Evolutionary conservation across 2,329 filamentous ascomycete species (phyloP), one percentile per base, ranked within the genome.

Genomic region (Tolypocladium inflatum): DNA sequence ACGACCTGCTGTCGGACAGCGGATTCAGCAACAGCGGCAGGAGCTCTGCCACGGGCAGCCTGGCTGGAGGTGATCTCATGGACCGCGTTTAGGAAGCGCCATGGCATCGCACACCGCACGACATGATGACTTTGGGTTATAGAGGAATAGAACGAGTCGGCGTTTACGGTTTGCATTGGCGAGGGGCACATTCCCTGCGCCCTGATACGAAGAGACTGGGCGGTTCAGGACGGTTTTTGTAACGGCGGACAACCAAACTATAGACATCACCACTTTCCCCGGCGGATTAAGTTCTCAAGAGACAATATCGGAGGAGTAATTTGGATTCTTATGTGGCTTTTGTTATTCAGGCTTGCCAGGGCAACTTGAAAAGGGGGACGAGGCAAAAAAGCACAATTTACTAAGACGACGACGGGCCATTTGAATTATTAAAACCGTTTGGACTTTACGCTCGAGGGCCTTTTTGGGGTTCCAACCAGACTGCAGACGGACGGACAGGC

Each of bases 31-130:
- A 82, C 54, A 92, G 89, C 61, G 89, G 89, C 57, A 85, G 86
- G 64, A 92, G 88, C 59, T 94, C 90, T 51, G 83, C 88, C 48
- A 85, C 82, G 52, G 90, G 87, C 68, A 96, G 90, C 64, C 78
- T 94, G 60, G 86, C 89, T 30, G 90, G 90, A 42, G 84, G 82
- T 57, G 86, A 89, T 68, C 74, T 89, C 58, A 80, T 81, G 68
- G 84, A 87, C 63, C 76, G 82, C 60, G 72, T 74, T 66, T 79
- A 74, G 61, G 59, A 59, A 63, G 57, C 61, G 57, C 60, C 52
- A 58, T 63, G 61, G 61, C 41, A 57, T 62, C 58, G 65, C 65
- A 62, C 64, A 63, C 65, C 64, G 59, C 63, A 74, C 66, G 72
- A 74, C 63, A 66, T 74, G 66, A 74, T 67, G 72, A 74, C 62